Evolutionary conservation across 1,139 yeast genomes (phyloP), one percentile per base, ranked within the genome.

Genomic region (Chernovozyma sophiae-reginae): DNA sequence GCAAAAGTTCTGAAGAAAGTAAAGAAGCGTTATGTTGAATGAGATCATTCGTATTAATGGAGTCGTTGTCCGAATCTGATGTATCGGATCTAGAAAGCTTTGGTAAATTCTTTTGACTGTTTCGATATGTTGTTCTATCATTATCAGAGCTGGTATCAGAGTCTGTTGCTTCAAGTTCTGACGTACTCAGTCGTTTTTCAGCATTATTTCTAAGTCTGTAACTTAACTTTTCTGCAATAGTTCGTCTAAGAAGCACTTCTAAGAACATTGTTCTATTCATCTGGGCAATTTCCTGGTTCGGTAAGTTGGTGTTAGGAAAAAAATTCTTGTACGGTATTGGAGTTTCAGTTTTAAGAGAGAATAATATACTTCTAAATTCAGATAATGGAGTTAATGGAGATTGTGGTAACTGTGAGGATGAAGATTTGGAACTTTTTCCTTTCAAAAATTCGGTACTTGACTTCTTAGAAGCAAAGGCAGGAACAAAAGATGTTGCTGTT

Each of bases 201-300:
- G 24, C 25, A 33, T 46, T 46, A 30, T 57, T 56, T 24, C 45
- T 48, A 35, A 67, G 51, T 31, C 76, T 46, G 43, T 59, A 70
- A 2, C 53, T 65, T 14, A 70, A 56, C 48, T 70, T 70, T 3
- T 73, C 75, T 30, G 73, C 69, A 43, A 69, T 48, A 1, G 74
- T 70, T 41, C 73, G 50, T 37, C 75, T 54, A 14, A 70, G 40
- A 30, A 70, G 53, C 1, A 67, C 47, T 36, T 70, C 75, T 31
- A 68, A 53, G 14, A 65, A 48, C 1, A 70, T 38, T 35, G 57
- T 59, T 33, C 53, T 56, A 40, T 68, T 62, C 38, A 68, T 49
- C 16, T 48, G 48, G 17, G 58, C 57, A 18, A 60, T 49, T 31
- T 67, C 71, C 7, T 41, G 33, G 7, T 29, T 25, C 8, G 36